Evolutionary conservation across 1,284 basidiomycete genomes (phyloP), one percentile per base, ranked within the genome.

Genomic region (Ustilago tritici): DNA sequence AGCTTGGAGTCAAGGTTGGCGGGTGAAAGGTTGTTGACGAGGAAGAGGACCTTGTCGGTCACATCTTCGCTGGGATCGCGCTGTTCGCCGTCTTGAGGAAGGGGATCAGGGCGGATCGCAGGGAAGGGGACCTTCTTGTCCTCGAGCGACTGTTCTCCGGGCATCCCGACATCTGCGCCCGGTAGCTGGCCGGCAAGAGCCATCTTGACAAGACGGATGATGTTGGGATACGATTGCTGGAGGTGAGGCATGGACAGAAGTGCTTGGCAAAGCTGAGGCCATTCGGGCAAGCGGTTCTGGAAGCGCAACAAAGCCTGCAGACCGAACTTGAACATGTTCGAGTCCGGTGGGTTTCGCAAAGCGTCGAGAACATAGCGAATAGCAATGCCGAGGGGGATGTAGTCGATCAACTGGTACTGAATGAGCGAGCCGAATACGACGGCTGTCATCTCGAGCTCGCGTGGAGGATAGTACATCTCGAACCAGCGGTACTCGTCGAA

Each of bases 401-500:
- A 93, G 86, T 98, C 95, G 85, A 99, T 92, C 47, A 99, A 90
- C 82, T 95, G 91, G 83, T 93, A 91, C 84, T 98, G 94, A 80
- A 99, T 97, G 79, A 99, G 90, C 28, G 95, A 95, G 49, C 97
- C 97, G 82, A 99, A 99, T 40, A 99, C 90, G 82, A 95, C 93
- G 56, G 94, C 97, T 0, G 97, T 99, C 91, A 99, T 95, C 52
- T 92, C 92, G 55, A 99, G 90, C 88, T 99, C 95, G 73, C 95
- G 93, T 35, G 93, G 90, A 15, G 97, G 97, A 84, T 99, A 96
- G 59, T 85, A 82, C 74, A 93, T 93, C 86, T 97, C 94, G 91
- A 99, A 98, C 89, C 98, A 99, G 85, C 95, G 95, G 91, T 98
- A 98, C 89, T 99, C 97, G 90, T 99, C 97, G 87, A 99, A 99